These are phyloP conservation scores for Aureobasidium sp. DNA, from an alignment of 2,329 filamentous ascomycete genomes.

Conservation along the genomic window DNA sequence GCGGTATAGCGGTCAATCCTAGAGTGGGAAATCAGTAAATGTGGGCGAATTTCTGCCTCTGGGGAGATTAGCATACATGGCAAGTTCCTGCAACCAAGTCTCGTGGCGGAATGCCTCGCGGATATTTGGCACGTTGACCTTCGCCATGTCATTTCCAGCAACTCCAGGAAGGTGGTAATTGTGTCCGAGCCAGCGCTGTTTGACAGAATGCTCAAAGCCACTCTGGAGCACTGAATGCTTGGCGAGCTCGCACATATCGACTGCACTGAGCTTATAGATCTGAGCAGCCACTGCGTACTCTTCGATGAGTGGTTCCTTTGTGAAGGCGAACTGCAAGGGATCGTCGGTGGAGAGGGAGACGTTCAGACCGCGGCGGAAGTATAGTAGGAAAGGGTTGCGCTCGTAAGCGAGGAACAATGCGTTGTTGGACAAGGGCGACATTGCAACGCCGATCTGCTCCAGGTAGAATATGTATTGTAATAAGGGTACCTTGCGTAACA, in stretches of 20 bases:
- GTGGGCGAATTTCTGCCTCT: background rate
- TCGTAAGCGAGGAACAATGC: conserved; percentile 94
- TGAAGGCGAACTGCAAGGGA: conserved; percentile 95
- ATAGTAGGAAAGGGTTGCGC: conserved; percentile 89
- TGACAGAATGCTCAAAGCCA: conserved; percentile 82
- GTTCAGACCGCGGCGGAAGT: conserved; percentile 91
- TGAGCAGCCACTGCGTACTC: conserved; percentile 97
- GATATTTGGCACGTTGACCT: conserved; percentile 93
- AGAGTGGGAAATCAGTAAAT: conserved; percentile 2
- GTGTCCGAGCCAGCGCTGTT: conserved; percentile 82
- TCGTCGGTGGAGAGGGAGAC: conserved; percentile 96
- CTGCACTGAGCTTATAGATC: conserved; percentile 93
- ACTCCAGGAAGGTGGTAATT: conserved; percentile 73
- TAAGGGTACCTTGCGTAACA: conserved; percentile 87
- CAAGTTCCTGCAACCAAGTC: conserved; percentile 74
- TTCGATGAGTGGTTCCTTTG: conserved; percentile 94
- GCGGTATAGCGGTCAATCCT: conserved; percentile 37
- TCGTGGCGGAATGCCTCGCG: conserved; percentile 84
- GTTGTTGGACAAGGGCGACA: conserved; percentile 99
- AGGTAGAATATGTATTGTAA: conserved; percentile 97
- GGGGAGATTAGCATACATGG: conserved; percentile 57
- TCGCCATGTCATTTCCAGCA: conserved; percentile 82
- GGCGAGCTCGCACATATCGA: conserved; percentile 97
- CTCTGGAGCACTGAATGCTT: conserved; percentile 94
- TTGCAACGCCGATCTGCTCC: conserved; percentile 95